Evolutionary conservation across 441 rosid genomes (phyloP), one percentile per base, ranked within the genome.

Genomic region (Syzygium malaccense): DNA sequence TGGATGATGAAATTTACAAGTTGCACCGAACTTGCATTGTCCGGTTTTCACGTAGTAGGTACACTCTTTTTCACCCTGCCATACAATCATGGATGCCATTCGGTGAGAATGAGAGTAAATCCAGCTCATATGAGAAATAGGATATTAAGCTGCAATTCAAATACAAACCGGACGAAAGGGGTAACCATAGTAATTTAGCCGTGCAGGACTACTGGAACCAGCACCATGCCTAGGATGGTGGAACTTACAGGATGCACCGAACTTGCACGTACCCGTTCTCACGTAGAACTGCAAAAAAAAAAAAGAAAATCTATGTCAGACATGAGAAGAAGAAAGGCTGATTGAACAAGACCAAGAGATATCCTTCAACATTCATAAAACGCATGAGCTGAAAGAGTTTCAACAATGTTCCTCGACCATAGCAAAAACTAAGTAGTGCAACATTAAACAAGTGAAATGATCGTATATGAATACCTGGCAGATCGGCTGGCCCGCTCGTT

Each of bases 1-100:
- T 11, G 99, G 98, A 91, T 98, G 99, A 93, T 97, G 95, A 91
- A 96, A 98, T 94, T 96, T 95, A 91, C 99, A 97, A 5, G 99
- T 95, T 49, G 90, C 89, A 86, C 99, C 99, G 88, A 97, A 98
- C 91, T 98, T 98, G 93, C 99, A 98, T 80, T 94, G 96, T 90
- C 99, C 97, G 0, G 99, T 98, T 92, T 97, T 96, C 94, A 97
- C 88, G 91, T 96, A 98, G 88, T 97, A 97, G 88, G 99, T 94
- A 86, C 99, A 98, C 85, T 98, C 95, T 87, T 92, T 96, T 87
- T 95, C 97, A 51, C 95, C 96, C 98, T 96, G 96, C 91, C 87
- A 87, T 66, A 41, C 54, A 45, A 45, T 91, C 58, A 68, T 18
- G 83, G 71, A 79, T 86, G 86, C 23, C 45, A 28, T 62, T 80